Percentiles rank a stretch among this genome's conserved stretches.
Evolutionary conservation across 441 rosid genomes (phyloP).

Genomic region (Caryocar brasiliense): DNA sequence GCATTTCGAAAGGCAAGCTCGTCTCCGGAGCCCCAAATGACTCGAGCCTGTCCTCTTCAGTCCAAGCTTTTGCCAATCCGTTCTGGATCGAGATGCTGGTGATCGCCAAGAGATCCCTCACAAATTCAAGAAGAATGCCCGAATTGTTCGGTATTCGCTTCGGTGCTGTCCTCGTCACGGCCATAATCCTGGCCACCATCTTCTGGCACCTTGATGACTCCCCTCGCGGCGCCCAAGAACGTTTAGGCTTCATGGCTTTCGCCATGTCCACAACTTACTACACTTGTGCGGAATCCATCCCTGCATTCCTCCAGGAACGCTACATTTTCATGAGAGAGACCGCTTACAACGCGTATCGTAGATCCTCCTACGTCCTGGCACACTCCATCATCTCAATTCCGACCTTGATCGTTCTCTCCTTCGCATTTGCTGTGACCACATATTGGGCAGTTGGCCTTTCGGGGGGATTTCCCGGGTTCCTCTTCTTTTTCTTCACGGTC

Average conservation of each 20-base stretch:
- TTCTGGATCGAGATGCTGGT: conserved; percentile 66
- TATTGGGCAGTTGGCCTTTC: conserved; percentile 66
- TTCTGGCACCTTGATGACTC: conserved; percentile 62
- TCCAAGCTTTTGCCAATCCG: conserved; percentile 64
- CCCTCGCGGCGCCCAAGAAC: conserved; percentile 71
- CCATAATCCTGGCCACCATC: conserved; percentile 61
- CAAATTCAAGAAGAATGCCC: conserved; percentile 68
- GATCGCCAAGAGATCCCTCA: conserved; percentile 58
- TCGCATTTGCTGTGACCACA: conserved; percentile 51
- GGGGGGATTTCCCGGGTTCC: conserved; percentile 51
- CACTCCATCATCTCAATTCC: conserved; percentile 63
- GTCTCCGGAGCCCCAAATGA: conserved; percentile 49
- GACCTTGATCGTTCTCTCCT: conserved; percentile 47
- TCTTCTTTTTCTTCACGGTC: conserved; percentile 54
- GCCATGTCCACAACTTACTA: conserved; percentile 84
- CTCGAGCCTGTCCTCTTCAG: conserved; percentile 33
- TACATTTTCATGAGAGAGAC: conserved; percentile 92
- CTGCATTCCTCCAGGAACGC: conserved; percentile 71
- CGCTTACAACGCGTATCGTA: conserved; percentile 73
- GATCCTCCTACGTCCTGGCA: conserved; percentile 80
- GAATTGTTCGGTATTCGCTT: conserved; percentile 65
- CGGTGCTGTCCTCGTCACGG: conserved; percentile 65
- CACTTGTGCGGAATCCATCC: conserved; percentile 81
- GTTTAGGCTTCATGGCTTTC: conserved; percentile 73
- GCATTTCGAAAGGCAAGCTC: conserved; percentile 56